phyloP scores from a whole-genome alignment of 441 rosid genomes.

The Populus hybrid region DNA sequence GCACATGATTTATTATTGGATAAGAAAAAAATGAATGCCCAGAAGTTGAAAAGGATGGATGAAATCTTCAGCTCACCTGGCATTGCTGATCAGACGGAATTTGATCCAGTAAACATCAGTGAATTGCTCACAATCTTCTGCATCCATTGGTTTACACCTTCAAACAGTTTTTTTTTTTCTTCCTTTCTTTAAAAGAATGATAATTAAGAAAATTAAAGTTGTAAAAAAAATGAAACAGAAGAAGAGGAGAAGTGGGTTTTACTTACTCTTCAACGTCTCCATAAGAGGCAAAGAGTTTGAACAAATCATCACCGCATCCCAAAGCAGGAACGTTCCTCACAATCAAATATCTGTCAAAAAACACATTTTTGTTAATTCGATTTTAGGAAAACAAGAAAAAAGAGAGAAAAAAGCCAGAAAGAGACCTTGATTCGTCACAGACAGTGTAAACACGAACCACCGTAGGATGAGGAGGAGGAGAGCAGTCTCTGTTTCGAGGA shows the following conservation, averaged over 20 bases:
- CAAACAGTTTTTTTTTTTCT: not conserved
- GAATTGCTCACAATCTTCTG: constrained; percentile 72
- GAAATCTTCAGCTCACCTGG: constrained; percentile 45
- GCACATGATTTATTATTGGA: not conserved
- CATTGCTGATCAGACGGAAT: constrained; percentile 56
- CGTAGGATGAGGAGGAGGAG: constrained; percentile 30
- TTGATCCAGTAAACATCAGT: constrained; percentile 90
- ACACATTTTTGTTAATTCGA: not conserved
- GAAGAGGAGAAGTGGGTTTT: not conserved
- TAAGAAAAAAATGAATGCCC: not conserved
- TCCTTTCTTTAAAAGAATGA: not conserved
- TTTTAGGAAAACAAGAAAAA: not conserved
- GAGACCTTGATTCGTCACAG: constrained; percentile 86
- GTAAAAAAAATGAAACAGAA: not conserved
- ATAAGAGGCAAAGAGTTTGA: constrained; percentile 58
- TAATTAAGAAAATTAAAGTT: not conserved
- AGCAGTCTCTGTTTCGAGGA: constrained; percentile 57
- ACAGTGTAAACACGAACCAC: constrained; percentile 81
- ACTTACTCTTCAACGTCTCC: constrained; percentile 85
- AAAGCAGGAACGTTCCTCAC: constrained; percentile 77
- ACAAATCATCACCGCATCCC: constrained; percentile 81
- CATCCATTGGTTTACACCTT: constrained; percentile 94
- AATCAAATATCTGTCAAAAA: constrained; percentile 53
- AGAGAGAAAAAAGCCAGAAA: not conserved
- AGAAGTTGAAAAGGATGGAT: not conserved